Conservation (phyloP, 2,329 filamentous ascomycete species). For the Alternaria ventricosa region DNA sequence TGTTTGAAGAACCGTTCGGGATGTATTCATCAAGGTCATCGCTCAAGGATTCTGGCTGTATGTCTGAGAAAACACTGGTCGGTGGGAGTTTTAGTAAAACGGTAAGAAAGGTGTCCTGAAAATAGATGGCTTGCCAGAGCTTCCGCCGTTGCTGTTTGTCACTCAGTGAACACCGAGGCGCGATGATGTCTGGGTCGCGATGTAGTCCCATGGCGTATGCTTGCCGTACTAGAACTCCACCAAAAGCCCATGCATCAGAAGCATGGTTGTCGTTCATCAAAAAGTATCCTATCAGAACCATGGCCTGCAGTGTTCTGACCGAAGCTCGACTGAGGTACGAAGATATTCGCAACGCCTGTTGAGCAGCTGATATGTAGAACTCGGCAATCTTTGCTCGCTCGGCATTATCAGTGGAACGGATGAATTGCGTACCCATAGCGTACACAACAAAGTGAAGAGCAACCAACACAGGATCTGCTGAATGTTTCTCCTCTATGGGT, state of each 20-base stretch:
- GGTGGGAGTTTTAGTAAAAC: conserved; percentile 79
- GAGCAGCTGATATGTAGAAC: conserved; percentile 80
- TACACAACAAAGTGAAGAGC: conserved; percentile 79
- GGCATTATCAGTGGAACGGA: conserved; percentile 61
- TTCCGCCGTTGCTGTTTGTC: conserved; percentile 82
- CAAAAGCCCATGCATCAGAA: conserved; percentile 83
- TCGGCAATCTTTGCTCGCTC: conserved; percentile 78
- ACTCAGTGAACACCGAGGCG: conserved; percentile 69
- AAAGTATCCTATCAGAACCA: conserved; percentile 84
- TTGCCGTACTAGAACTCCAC: conserved; percentile 77
- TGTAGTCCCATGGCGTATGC: conserved; percentile 83
- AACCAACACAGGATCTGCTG: conserved; percentile 71
- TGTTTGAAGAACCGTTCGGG: conserved; percentile 63
- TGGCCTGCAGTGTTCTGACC: conserved; percentile 75
- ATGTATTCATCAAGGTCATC: conserved; percentile 71
- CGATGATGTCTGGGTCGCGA: conserved; percentile 75
- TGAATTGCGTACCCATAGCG: conserved; percentile 79
- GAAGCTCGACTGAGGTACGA: conserved; percentile 79
- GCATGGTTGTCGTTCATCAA: conserved; percentile 87
- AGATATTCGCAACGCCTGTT: conserved; percentile 76
- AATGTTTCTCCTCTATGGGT: conserved; percentile 62
- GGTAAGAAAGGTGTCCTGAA: conserved; percentile 83
- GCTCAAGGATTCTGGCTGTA: conserved; percentile 74
- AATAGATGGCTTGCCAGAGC: conserved; percentile 80
- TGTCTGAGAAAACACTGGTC: conserved; percentile 79